phyloP scores from a whole-genome alignment of 2,329 filamentous ascomycete species.

The Clonostachys solani region DNA sequence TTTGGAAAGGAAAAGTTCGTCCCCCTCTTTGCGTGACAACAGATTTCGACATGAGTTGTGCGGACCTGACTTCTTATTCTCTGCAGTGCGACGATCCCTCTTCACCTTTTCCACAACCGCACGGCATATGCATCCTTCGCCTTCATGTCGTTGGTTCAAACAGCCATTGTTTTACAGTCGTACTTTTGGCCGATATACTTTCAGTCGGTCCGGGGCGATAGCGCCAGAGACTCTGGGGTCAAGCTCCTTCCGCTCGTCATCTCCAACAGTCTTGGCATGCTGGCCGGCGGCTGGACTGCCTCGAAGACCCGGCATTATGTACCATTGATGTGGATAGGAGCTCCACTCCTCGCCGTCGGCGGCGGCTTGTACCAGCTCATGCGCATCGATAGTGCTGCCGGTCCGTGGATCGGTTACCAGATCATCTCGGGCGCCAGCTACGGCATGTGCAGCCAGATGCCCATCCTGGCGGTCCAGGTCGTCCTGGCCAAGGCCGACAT shows the following conservation, averaged over 20 bases:
- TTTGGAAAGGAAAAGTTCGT: constrained; percentile 31
- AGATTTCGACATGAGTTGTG: background rate
- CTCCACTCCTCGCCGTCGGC: constrained; percentile 18
- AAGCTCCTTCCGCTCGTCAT: constrained; percentile 31
- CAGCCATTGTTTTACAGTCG: no score
- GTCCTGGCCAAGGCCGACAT: background rate
- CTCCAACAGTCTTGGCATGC: constrained; percentile 27
- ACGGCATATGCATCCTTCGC: no score
- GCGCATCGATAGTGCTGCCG: constrained; percentile 14
- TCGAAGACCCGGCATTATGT: constrained; percentile 17
- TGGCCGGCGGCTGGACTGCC: constrained; percentile 36
- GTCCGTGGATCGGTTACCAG: constrained; percentile 32
- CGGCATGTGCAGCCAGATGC: constrained; percentile 17
- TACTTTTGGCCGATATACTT: constrained; percentile 36
- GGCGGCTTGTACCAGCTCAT: constrained; percentile 29
- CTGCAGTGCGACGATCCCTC: no score
- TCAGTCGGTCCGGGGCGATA: constrained; percentile 22
- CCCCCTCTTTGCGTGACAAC: constrained; percentile 17
- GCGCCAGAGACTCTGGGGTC: constrained; percentile 26
- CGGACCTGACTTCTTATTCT: no score
- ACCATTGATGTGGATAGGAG: constrained; percentile 26
- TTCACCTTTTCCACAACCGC: no score
- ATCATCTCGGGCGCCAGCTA: constrained; percentile 28
- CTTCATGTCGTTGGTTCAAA: no score
- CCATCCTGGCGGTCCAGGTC: constrained; percentile 29